Percentiles rank a stretch among this genome's conserved stretches.
Conservation (phyloP, 257 asterid genomes). For the Coffea eugenioides region DNA sequence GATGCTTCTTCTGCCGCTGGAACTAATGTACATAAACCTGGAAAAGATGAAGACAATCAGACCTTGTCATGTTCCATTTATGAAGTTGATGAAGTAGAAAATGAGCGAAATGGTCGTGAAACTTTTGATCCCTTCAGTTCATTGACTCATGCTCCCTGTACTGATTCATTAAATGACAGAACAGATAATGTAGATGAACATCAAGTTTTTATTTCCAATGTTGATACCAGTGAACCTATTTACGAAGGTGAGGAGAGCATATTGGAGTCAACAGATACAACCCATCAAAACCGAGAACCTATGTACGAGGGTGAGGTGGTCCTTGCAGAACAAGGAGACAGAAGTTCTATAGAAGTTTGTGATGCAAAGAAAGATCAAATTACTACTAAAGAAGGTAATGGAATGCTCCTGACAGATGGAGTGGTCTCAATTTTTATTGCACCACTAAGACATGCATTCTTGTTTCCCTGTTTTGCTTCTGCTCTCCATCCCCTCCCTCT, state of each 20-base stretch:
- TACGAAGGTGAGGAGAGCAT: slow-evolving; percentile 95
- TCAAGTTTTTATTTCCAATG: slow-evolving; percentile 40
- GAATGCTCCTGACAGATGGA: neutral
- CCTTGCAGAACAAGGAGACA: slow-evolving; percentile 72
- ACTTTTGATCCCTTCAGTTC: slow-evolving; percentile 32
- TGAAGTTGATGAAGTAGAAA: slow-evolving; percentile 30
- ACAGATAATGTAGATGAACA: slow-evolving; percentile 34
- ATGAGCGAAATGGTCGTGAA: slow-evolving; percentile 33
- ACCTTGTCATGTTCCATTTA: slow-evolving; percentile 30
- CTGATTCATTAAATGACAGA: slow-evolving; percentile 40
- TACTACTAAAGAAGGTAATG: slow-evolving; percentile 66
- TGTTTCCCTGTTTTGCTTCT: slow-evolving; percentile 7
- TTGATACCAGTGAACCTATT: slow-evolving; percentile 62
- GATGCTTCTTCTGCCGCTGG: slow-evolving; percentile 30
- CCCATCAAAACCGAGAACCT: slow-evolving; percentile 65
- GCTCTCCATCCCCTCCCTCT: neutral
- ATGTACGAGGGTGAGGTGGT: slow-evolving; percentile 93
- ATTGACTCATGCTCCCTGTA: slow-evolving; percentile 34
- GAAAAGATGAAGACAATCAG: slow-evolving; percentile 26
- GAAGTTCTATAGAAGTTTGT: slow-evolving; percentile 31
- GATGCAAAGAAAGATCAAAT: slow-evolving; percentile 38
- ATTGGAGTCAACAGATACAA: slow-evolving; percentile 51
- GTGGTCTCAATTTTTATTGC: neutral
- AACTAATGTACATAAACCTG: slow-evolving; percentile 27
- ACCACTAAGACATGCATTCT: neutral